Evolutionary conservation across 495 filamentous ascomycete species (phyloP), one percentile per base, ranked within the genome.

Genomic region (Podospora pseudoanserina): DNA sequence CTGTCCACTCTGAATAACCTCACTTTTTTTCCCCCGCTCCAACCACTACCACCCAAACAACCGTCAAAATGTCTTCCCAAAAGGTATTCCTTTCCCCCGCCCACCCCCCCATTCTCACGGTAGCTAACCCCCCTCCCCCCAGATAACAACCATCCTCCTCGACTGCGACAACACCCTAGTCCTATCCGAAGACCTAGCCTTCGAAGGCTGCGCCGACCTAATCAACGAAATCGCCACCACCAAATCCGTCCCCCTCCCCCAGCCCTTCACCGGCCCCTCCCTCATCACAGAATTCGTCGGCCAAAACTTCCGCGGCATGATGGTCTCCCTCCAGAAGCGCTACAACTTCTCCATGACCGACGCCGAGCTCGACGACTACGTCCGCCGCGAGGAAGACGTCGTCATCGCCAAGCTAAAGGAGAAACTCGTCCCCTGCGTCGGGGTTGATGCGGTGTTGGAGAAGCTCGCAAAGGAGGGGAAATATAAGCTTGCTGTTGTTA

Each of bases 151-250:
- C 67, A 67, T 97, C 80, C 91, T 97, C 79, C 89, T 97, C 81
- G 94, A 97, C 83, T 97, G 94, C 84, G 94, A 97, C 88, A 97
- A 97, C 85, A 97, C 94, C 65, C 92, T 97, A 74, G 92, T 93
- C 81, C 89, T 96, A 74, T 96, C 92, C 68, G 94, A 97, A 82
- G 87, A 87, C 71, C 85, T 97, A 74, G 94, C 94, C 79, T 97
- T 97, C 80, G 93, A 95, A 82, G 94, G 92, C 67, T 97, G 94
- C 81, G 91, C 94, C 73, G 91, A 95, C 71, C 86, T 97, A 74
- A 89, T 92, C 82, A 97, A 97, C 84, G 88, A 95, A 80, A 92
- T 97, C 78, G 85, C 95, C 72, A 83, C 85, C 71, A 85, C 86
- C 73, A 84, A 88, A 72, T 78, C 85, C 75, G 84, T 90, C 73